phyloP scores from a whole-genome alignment of 1,284 basidiomycete species.

The Erythrobasidium hasegawianum region DNA sequence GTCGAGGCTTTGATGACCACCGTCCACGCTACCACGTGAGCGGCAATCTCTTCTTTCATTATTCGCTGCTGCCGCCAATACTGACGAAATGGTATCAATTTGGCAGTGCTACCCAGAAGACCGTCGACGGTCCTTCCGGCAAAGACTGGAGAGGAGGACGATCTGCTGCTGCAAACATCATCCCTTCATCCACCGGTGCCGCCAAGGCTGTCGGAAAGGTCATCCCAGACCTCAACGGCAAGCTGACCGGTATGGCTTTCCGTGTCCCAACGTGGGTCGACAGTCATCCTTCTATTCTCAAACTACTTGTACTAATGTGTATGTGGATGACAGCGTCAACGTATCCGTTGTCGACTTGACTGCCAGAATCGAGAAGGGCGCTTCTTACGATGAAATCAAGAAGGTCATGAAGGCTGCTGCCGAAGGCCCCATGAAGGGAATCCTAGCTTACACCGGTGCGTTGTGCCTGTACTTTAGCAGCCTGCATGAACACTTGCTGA shows the following conservation, averaged over 20 bases:
- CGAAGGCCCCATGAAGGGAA: conserved; percentile 66
- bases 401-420: conserved; percentile 76
- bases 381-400: conserved; percentile 91
- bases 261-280: conserved; percentile 73
- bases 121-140: conserved; percentile 90
- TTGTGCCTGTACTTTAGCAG: neutral
- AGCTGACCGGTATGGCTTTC: conserved; percentile 59
- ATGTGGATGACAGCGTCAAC: conserved; percentile 53
- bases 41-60: neutral
- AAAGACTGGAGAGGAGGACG: conserved; percentile 91
- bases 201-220: conserved; percentile 87
- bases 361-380: conserved; percentile 80
- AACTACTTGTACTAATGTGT: conserved; percentile 49
- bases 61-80: neutral
- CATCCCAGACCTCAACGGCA: conserved; percentile 94
- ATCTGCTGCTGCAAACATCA: conserved; percentile 96
- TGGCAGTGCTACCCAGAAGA: conserved; percentile 99
- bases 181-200: conserved; percentile 97
- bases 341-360: conserved; percentile 99
- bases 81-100: too few species aligned
- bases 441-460: conserved; percentile 67
- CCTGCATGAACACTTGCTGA: neutral
- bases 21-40: conserved; percentile 64
- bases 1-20: conserved; percentile 98
- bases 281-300: neutral